Evolutionary conservation across 2,329 filamentous ascomycete genomes (phyloP), one percentile per base, ranked within the genome.

Genomic region (Fusarium torulosum): DNA sequence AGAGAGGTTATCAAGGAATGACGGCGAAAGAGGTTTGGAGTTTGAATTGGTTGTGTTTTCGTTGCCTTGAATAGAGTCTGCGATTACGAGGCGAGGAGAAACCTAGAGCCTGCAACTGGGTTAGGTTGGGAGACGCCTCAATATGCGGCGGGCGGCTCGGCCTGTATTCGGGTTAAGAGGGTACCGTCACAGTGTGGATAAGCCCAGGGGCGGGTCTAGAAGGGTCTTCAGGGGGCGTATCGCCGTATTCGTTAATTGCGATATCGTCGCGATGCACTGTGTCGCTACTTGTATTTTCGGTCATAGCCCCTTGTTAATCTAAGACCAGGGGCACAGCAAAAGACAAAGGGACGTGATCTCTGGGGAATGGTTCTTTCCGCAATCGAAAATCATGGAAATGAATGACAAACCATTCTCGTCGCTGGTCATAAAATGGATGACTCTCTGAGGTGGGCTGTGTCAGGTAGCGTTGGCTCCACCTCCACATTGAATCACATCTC

Each of bases 31-130:
- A 20, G 41, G 44, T 47, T 35, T 33, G 35, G 52, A 53, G 10
- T 47, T 55, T 47, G 14, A 37, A 29, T 35, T 41, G 53, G 51
- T 23, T 47, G 44, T 41, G 55, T 41, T 67, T 69, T 62, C 40
- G 53, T 52, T 59, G 64, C n/a, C 53, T 60, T 65, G 15, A 47
- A n/a, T 37, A 45, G 38, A 41, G 46, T 50, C 45, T 46, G 51
- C 53, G 50, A 63, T 69, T 66, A 69, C 57, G 53, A 67, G 63
- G 54, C 62, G 59, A 69, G 66, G 59, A 69, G 63, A 60, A 51
- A 57, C 33, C 31, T 40, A 45, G 50, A 60, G 46, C 42, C 53
- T 59, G 54, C 47, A 40, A 47, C 49, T n/a, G 35, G 35, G 35
- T 37, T 37, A 37, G 35, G 5, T 27, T 33, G 47, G 33, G 41